Evolutionary conservation across 2,329 filamentous ascomycete species (phyloP).

Genomic region (Myriosclerotinia scirpicola): DNA sequence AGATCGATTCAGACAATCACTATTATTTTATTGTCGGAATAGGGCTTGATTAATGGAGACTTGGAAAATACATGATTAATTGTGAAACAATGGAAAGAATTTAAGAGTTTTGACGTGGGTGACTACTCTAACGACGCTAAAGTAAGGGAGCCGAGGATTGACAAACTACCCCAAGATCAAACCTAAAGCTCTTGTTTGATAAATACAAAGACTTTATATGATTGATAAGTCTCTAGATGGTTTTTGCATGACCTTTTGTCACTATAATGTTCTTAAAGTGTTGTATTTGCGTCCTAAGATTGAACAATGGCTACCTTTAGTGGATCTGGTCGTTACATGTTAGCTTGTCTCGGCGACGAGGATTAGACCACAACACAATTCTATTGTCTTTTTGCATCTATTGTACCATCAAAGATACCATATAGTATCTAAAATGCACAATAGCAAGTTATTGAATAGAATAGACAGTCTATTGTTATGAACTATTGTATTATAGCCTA

Average conservation of each 20-base stretch:
- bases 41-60: neutral
- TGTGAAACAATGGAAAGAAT: neutral
- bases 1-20: too few relatives aligned
- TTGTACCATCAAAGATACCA: neutral
- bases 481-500: too few relatives aligned
- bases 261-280: accelerated
- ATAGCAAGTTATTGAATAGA: accelerated
- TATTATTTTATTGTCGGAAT: accelerated
- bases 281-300: neutral
- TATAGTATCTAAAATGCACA: accelerated
- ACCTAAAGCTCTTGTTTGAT: neutral
- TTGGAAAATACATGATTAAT: too few relatives aligned
- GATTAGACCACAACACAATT: neutral
- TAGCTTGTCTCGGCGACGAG: neutral
- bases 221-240: accelerated
- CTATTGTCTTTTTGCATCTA: neutral
- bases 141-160: constrained; percentile 9
- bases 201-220: accelerated
- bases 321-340: neutral
- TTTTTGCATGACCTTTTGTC: neutral
- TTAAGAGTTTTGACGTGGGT: neutral
- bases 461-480: neutral
- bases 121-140: neutral
- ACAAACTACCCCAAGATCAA: neutral
- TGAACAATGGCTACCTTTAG: neutral